phyloP scores from a whole-genome alignment of 495 filamentous ascomycete genomes.

The Lasiosphaeria ovina region DNA sequence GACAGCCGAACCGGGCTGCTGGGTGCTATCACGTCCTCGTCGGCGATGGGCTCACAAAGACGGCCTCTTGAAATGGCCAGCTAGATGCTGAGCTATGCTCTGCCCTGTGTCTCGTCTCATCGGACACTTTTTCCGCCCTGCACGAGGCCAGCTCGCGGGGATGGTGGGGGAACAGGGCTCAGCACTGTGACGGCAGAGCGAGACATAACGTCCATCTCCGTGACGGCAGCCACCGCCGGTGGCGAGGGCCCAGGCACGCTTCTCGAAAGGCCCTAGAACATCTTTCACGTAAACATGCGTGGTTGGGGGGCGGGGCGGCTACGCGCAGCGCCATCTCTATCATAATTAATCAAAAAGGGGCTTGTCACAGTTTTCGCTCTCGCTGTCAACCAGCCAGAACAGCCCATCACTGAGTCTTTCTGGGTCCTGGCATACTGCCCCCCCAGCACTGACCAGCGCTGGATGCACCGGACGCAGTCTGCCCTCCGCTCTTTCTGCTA shows the following conservation, averaged over 20 bases:
- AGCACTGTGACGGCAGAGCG: conserved; percentile 30
- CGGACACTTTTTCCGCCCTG: conserved; percentile 35
- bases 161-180: conserved; percentile 35
- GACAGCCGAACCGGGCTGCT: too few species aligned
- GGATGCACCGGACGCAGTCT: background rate
- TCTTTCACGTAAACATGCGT: conserved; percentile 18
- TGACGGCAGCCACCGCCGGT: conserved; percentile 26
- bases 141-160: conserved; percentile 25
- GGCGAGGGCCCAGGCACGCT: conserved; percentile 9
- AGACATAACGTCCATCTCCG: conserved; percentile 30
- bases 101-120: conserved; percentile 28
- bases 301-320: conserved; percentile 26
- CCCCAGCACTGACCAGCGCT: background rate
- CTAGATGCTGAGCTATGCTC: background rate
- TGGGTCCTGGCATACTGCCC: background rate
- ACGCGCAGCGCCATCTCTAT: conserved; percentile 35
- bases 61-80: too few species aligned
- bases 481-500: background rate
- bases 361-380: background rate
- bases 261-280: conserved; percentile 35
- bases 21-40: too few species aligned
- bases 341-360: conserved; percentile 1
- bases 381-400: background rate
- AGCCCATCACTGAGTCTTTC: background rate
- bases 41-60: too few species aligned